Percentiles rank a stretch among this genome's conserved stretches.
Conservation (phyloP, 306 rosid genomes). For the Glycyrrhiza uralensis region DNA sequence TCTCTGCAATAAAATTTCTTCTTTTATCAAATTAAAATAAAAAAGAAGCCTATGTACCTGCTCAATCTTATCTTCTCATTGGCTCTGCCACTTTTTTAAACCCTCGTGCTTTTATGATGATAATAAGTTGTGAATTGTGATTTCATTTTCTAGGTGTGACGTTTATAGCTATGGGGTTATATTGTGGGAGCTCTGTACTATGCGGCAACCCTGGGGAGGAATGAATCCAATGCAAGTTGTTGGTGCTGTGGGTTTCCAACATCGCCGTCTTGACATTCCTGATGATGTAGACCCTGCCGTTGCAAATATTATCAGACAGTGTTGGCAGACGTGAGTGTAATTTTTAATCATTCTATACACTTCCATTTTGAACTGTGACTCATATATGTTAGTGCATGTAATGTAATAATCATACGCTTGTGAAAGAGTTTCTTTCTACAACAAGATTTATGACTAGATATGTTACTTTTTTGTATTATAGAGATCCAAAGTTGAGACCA, state of each 20-base stretch:
- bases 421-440: neutral
- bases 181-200: slow-evolving; percentile 89
- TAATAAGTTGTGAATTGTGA: neutral
- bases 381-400: slow-evolving; percentile 9
- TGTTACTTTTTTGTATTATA: slow-evolving; percentile 39
- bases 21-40: neutral
- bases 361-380: neutral
- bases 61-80: neutral
- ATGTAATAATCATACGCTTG: neutral
- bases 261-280: slow-evolving; percentile 98
- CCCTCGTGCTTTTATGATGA: slow-evolving; percentile 4
- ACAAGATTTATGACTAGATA: slow-evolving; percentile 9
- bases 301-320: slow-evolving; percentile 72
- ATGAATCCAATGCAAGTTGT: slow-evolving; percentile 99
- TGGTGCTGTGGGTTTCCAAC: slow-evolving; percentile 99
- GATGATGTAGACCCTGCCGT: slow-evolving; percentile 67
- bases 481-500: slow-evolving; percentile 92
- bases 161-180: slow-evolving; percentile 96
- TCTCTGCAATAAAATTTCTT: neutral
- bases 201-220: slow-evolving; percentile 99
- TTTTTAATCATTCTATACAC: neutral
- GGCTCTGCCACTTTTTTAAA: neutral
- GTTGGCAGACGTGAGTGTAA: slow-evolving; percentile 95
- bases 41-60: neutral
- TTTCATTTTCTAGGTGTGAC: slow-evolving; percentile 59